phyloP scores from a whole-genome alignment of 2,329 filamentous ascomycete genomes.

The Fusarium agapanthi region DNA sequence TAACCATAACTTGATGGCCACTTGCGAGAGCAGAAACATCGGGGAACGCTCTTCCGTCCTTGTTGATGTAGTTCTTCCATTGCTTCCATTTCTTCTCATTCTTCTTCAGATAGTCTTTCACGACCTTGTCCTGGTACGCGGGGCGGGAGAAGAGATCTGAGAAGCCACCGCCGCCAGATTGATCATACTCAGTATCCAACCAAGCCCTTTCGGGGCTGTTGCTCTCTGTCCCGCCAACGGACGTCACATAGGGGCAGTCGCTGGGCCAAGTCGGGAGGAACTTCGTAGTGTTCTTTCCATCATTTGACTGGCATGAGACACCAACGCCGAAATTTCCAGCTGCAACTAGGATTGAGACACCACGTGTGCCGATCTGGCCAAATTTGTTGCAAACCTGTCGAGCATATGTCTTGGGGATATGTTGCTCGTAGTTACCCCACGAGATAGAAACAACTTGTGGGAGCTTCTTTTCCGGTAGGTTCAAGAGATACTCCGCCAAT shows the following conservation, averaged over 20 bases:
- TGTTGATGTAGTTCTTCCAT: constrained; percentile 59
- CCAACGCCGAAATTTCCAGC: constrained; percentile 64
- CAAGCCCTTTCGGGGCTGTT: constrained; percentile 62
- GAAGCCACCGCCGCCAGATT: constrained; percentile 58
- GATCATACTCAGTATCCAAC: constrained; percentile 61
- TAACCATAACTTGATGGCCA: constrained; percentile 47
- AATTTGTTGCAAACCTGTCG: constrained; percentile 63
- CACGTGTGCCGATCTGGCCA: constrained; percentile 70
- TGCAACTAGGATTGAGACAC: constrained; percentile 72
- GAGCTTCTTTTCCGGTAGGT: constrained; percentile 60
- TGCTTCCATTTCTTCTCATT: constrained; percentile 59
- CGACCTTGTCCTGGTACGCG: constrained; percentile 56
- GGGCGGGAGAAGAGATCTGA: constrained; percentile 57
- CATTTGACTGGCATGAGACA: constrained; percentile 48
- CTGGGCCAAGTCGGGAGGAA: constrained; percentile 50
- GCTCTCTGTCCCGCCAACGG: constrained; percentile 66
- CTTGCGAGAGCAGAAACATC: constrained; percentile 66
- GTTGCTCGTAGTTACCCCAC: constrained; percentile 75
- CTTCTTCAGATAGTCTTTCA: constrained; percentile 53
- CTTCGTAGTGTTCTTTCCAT: constrained; percentile 45
- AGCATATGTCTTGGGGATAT: constrained; percentile 67
- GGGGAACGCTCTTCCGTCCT: constrained; percentile 64
- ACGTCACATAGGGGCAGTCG: constrained; percentile 68
- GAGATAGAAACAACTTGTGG: constrained; percentile 74
- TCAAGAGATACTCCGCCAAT: constrained; percentile 68